Evolutionary conservation across 2,329 filamentous ascomycete species (phyloP).

Genomic region (Pseudocercospora eumusae): DNA sequence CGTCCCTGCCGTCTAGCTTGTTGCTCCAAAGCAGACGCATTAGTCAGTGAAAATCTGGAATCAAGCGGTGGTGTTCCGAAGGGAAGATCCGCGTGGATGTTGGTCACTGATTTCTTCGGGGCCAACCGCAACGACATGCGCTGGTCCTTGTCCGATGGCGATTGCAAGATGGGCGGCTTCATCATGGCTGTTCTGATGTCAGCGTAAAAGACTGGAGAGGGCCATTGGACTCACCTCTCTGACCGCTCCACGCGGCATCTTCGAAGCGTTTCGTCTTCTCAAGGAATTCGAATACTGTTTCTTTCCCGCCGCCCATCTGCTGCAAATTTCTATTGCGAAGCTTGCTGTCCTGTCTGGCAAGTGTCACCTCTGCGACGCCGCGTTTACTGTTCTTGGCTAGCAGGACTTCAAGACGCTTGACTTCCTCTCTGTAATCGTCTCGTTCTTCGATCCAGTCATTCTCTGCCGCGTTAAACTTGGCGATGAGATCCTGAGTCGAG

Average conservation of each 20-base stretch:
- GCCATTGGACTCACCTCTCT: constrained; percentile 34
- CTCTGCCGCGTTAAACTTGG: constrained; percentile 36
- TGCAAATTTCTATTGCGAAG: constrained; percentile 32
- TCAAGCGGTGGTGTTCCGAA: constrained; percentile 40
- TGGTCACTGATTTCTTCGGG: constrained; percentile 38
- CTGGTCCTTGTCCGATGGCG: constrained; percentile 45
- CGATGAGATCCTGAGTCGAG: constrained; percentile 24
- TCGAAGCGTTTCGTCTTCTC: constrained; percentile 32
- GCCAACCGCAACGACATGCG: constrained; percentile 45
- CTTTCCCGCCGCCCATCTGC: constrained; percentile 27
- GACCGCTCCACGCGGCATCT: constrained; percentile 33
- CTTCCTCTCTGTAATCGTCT: constrained; percentile 44
- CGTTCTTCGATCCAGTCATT: constrained; percentile 40
- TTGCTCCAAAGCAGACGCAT: constrained; percentile 30
- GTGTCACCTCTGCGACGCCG: constrained; percentile 46
- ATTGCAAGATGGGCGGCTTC: constrained; percentile 29
- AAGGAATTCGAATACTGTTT: constrained; percentile 40
- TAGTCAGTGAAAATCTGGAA: constrained; percentile 29
- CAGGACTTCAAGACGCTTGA: constrained; percentile 48
- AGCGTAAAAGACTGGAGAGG: constrained; percentile 16
- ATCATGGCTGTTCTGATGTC: constrained; percentile 33
- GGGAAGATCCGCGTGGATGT: constrained; percentile 36
- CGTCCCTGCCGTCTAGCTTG: constrained; percentile 19
- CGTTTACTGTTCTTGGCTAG: constrained; percentile 44
- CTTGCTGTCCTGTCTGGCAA: constrained; percentile 46